These are phyloP conservation scores for Ceratobasidium papillatum DNA, from an alignment of 1,284 basidiomycete genomes.

Conservation along the genomic window DNA sequence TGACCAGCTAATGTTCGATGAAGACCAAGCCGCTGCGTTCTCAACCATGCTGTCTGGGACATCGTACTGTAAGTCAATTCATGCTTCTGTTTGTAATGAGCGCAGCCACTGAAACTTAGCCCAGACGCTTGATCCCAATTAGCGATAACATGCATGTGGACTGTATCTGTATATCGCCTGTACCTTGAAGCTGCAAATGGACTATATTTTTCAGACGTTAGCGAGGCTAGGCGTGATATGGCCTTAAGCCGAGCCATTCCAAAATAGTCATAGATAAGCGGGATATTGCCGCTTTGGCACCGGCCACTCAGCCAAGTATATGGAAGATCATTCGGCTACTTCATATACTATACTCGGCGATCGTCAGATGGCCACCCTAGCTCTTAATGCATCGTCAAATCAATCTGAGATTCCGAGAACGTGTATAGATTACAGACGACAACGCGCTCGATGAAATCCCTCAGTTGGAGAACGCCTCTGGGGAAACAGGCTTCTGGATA, in stretches of 20 bases:
- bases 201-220: neutral
- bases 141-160: neutral
- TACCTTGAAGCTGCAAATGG: neutral
- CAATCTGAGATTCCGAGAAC: neutral
- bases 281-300: neutral
- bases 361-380: neutral
- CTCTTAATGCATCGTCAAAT: neutral
- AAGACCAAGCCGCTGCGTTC: constrained; percentile 87
- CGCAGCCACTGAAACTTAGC: neutral
- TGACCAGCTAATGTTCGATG: constrained; percentile 88
- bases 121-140: neutral
- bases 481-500: constrained; percentile 25
- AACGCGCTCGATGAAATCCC: neutral
- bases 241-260: too few species aligned
- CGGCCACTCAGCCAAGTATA: neutral
- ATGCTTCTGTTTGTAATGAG: neutral
- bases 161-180: neutral
- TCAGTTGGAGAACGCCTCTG: constrained; percentile 25
- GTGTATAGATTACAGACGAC: neutral
- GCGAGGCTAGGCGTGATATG: neutral
- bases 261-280: too few species aligned
- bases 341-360: neutral
- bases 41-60: constrained; percentile 91
- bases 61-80: constrained; percentile 74
- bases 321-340: neutral